A percentile compares a stretch with the other conserved stretches of the same genome.
Conservation (phyloP, 2,329 filamentous ascomycete species). For the Graphilbum ipis-grandicollis region DNA sequence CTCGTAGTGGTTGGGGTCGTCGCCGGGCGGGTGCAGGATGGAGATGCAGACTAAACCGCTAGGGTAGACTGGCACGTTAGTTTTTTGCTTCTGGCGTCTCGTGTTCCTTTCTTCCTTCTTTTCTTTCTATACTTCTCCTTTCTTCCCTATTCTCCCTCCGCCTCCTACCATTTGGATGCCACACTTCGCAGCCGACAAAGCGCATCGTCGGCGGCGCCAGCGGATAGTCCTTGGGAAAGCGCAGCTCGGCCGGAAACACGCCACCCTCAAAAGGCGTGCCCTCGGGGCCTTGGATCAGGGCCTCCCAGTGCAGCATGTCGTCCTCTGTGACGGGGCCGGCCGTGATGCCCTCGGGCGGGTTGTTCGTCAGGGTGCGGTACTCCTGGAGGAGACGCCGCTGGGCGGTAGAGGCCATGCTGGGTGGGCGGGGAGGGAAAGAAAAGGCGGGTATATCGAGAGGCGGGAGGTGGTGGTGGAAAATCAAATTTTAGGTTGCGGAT, state of each 20-base stretch:
- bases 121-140: too few relatives aligned
- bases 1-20: slow-evolving; percentile 97
- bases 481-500: too few relatives aligned
- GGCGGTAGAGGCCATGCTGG: slow-evolving; percentile 40
- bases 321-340: slow-evolving; percentile 88
- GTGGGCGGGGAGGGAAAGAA: neutral
- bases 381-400: slow-evolving; percentile 82
- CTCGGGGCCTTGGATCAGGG: slow-evolving; percentile 85
- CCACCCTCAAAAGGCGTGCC: slow-evolving; percentile 93
- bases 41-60: slow-evolving; percentile 92
- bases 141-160: too few relatives aligned
- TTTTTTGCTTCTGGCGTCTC: too few relatives aligned
- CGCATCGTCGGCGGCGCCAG: slow-evolving; percentile 90
- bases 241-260: slow-evolving; percentile 85
- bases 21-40: slow-evolving; percentile 90
- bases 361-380: slow-evolving; percentile 85
- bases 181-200: slow-evolving; percentile 71
- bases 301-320: slow-evolving; percentile 92
- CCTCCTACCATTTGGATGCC: slow-evolving; percentile 96
- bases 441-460: neutral
- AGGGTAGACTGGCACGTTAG: too few relatives aligned
- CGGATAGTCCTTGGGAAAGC: slow-evolving; percentile 94
- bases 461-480: too few relatives aligned
- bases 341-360: slow-evolving; percentile 93
- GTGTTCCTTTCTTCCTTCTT: too few relatives aligned